Conservation (phyloP, 768 basidiomycete genomes). For the Lentinula aciculospora region DNA sequence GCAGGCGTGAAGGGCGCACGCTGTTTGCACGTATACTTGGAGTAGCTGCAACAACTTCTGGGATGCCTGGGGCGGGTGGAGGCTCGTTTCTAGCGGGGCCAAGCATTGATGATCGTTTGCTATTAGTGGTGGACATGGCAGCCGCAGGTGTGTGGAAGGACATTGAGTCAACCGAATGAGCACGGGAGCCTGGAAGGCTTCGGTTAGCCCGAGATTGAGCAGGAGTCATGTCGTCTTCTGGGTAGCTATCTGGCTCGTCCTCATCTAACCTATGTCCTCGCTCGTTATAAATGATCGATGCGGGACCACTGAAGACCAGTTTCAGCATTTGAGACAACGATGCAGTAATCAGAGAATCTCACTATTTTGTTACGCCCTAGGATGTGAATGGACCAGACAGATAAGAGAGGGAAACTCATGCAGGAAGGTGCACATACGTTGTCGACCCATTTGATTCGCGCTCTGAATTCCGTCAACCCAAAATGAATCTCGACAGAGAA, state of each 20-base stretch:
- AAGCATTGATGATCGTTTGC: conserved; percentile 19
- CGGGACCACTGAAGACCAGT: conserved; percentile 54
- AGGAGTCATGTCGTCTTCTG: conserved; percentile 55
- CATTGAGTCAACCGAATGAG: conserved; percentile 43
- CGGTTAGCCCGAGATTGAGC: conserved; percentile 34
- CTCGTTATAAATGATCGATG: conserved; percentile 79
- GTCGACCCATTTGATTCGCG: conserved; percentile 79
- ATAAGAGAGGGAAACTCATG: neutral
- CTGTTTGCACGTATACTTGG: neutral
- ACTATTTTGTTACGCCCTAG: conserved; percentile 72
- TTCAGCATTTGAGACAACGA: neutral
- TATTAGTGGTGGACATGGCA: conserved; percentile 15
- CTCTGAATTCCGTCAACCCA: conserved; percentile 76
- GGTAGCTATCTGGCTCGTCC: conserved; percentile 50
- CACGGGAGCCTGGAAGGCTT: conserved; percentile 46
- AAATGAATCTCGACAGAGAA: conserved; percentile 84
- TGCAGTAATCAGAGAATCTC: conserved; percentile 21
- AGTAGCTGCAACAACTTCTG: neutral
- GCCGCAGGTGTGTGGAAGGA: conserved; percentile 19
- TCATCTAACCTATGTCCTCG: conserved; percentile 70
- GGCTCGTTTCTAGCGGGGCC: conserved; percentile 12
- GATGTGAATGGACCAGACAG: neutral
- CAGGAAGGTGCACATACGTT: conserved; percentile 41
- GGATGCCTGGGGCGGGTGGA: conserved; percentile 1
- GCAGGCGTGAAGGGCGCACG: neutral